Evolutionary conservation across 2,329 filamentous ascomycete species (phyloP), one percentile per base, ranked within the genome.

Genomic region (Knufia fluminis): DNA sequence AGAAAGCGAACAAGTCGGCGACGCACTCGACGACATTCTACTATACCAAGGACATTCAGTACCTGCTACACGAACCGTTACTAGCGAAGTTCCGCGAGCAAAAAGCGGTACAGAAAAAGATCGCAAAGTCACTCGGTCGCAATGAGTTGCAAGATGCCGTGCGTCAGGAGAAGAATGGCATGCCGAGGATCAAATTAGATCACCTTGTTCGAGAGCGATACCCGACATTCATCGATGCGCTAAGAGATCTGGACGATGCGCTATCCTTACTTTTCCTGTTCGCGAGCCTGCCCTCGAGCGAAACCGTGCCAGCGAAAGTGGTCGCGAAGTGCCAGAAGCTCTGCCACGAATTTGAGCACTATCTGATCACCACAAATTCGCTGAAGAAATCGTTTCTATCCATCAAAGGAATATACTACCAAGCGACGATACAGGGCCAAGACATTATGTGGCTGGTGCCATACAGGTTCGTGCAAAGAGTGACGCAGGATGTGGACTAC

Each of bases 361-460:
- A 95, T 69, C 77, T 98, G 55, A 98, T 98, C 64, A 79, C 83
- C 41, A 94, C 91, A 36, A 82, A 94, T 70, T 89, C 86, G 61
- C 73, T 98, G 60, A 85, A 87, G 63, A 97, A 96, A 73, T 95
- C 90, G 0, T 98, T 98, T 73, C 72, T 98, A 57, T 95, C 89
- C 1, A 97, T 98, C 71, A 98, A 98, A 76, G 92, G 92, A 54
- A 97, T 98, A 62, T 98, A 98, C 74, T 98, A 97, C 71, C 91
- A 97, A 71, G 92, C 91, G 20, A 96, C 84, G 46, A 94, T 98
- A 54, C 88, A 96, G 67, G 92, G 92, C 43, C 90, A 98, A 71
- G 91, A 97, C 62, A 85, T 98, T 44, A 75, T 97, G 57, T 98
- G 92, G 92, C 76, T 98, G 33, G 91, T 96, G 9, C 92, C 92